Base-by-base conservation (phyloP, 768 basidiomycete species). In the Strobilomyces dryophilus region DNA sequence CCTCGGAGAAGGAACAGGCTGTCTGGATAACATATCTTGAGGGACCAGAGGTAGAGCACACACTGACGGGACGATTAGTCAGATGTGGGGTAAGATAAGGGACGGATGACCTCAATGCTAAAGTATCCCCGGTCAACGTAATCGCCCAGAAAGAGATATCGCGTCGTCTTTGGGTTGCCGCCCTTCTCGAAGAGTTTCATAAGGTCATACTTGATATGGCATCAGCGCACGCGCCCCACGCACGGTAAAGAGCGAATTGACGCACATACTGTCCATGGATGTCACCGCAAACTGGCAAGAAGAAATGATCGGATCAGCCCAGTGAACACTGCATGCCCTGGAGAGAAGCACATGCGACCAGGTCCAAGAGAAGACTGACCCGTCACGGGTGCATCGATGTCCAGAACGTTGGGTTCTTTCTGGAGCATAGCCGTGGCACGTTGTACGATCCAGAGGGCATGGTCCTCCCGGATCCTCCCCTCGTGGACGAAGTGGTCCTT, bases 151-250 rank as follows among this genome's bases (percentile, higher is more conserved):
- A 88, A 87, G 49, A 87, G 78, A 64, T 88, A 88, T 46, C 85
- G 75, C 3, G 85, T 88, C 34, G 83, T 82, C 49, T 83, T 84
- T 2, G 85, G 85, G 69, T 81, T 87, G 4, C 85, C 85, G 20
- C 85, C 86, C 21, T 87, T 83, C 65, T 88, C 85, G 62, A 88
- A 87, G 26, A 88, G 77, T 66, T 88, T 88, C 85, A 88, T 88
- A 51, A 88, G 71, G 67, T 88, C 85, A 61, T 83, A 88, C 84
- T 87, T 56, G 21, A 62, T 47, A 54, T 36, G 35, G 26, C 20
- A 51, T 62, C 36, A 64, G 54, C 26, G 46, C 11, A 49, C 41
- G 36, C 14, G 26, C 32, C 21, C n/a, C 35, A 47, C 27, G 45
- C 32, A 52, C 35, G 18, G 42, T 4, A 20, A 6, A 31, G 43